Conservation (phyloP, 2,329 filamentous ascomycete species). For the Fusarium protoensiforme region DNA sequence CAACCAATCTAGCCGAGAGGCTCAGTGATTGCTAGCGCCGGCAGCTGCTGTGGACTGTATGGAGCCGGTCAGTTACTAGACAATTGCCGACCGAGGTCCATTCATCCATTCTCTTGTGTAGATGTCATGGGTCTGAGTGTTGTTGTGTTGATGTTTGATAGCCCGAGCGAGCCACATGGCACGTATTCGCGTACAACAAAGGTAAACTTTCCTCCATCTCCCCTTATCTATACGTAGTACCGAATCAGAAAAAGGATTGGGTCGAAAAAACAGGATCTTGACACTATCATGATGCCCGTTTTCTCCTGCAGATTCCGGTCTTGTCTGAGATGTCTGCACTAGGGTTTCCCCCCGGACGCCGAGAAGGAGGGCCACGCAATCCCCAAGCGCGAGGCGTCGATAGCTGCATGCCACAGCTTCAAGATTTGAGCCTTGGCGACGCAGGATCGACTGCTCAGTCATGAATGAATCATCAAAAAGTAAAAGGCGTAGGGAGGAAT, state of each 20-base stretch:
- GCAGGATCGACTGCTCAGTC: slow-evolving; percentile 18
- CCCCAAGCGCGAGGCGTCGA: slow-evolving; percentile 21
- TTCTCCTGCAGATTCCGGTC: not conserved
- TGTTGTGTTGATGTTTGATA: not conserved
- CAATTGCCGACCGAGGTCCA: not conserved
- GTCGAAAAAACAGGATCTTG: not conserved
- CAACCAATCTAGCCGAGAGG: not conserved
- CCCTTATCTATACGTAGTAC: not conserved
- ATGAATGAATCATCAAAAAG: slow-evolving; percentile 22
- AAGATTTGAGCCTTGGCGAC: slow-evolving; percentile 16
- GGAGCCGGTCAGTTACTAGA: not conserved
- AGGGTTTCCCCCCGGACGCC: not conserved
- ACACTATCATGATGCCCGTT: not conserved
- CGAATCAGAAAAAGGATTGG: not conserved
- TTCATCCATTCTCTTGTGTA: not conserved
- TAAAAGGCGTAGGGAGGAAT: not conserved
- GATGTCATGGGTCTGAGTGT: not conserved
- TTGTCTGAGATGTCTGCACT: not conserved
- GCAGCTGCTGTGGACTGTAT: not conserved
- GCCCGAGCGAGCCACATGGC: not conserved
- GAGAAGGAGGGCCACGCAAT: slow-evolving; percentile 33
- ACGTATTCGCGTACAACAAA: not conserved
- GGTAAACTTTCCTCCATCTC: not conserved
- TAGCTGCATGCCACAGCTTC: slow-evolving; percentile 14
- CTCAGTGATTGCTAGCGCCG: not conserved